A percentile compares a stretch with the other conserved stretches of the same genome.
Conservation (phyloP, 2,329 filamentous ascomycete genomes). For the Fusarium sp. region DNA sequence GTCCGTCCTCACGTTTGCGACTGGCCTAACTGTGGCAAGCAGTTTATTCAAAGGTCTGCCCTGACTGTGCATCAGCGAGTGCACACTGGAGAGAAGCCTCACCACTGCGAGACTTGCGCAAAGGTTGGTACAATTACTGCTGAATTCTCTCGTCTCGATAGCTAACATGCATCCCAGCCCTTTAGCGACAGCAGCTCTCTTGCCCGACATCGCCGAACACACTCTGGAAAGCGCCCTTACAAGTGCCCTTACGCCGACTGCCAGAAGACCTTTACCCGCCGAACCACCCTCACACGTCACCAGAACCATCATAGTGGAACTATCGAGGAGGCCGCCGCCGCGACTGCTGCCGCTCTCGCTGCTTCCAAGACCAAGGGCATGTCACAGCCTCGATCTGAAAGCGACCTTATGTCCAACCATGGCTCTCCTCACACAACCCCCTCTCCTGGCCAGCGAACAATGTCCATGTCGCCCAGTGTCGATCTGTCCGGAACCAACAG, state of each 20-base stretch:
- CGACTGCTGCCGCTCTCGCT: constrained; percentile 85
- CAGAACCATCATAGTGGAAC: constrained; percentile 96
- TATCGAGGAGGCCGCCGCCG: constrained; percentile 89
- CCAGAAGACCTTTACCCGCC: constrained; percentile 96
- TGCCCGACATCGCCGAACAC: constrained; percentile 90
- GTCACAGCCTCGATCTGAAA: constrained; percentile 68
- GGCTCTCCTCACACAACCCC: constrained; percentile 80
- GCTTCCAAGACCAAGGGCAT: constrained; percentile 54
- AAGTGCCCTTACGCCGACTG: constrained; percentile 98
- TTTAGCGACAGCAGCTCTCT: constrained; percentile 97
- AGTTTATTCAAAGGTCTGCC: constrained; percentile 96
- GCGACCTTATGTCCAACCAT: constrained; percentile 73
- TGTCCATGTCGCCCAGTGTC: constrained; percentile 80
- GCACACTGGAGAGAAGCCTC: constrained; percentile 97
- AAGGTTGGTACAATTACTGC: constrained; percentile 69
- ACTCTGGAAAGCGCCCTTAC: constrained; percentile 94
- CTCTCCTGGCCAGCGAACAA: constrained; percentile 78
- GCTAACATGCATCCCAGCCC: constrained; percentile 63
- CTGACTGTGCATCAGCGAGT: constrained; percentile 94
- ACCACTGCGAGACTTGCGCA: constrained; percentile 95
- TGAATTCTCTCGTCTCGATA: background rate
- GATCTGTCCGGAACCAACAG: constrained; percentile 73
- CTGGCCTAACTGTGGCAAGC: constrained; percentile 85
- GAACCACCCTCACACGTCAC: constrained; percentile 92
- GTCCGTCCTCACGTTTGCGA: constrained; percentile 92